Conservation (phyloP, 2,329 filamentous ascomycete species). For the Colletotrichum simmondsii region DNA sequence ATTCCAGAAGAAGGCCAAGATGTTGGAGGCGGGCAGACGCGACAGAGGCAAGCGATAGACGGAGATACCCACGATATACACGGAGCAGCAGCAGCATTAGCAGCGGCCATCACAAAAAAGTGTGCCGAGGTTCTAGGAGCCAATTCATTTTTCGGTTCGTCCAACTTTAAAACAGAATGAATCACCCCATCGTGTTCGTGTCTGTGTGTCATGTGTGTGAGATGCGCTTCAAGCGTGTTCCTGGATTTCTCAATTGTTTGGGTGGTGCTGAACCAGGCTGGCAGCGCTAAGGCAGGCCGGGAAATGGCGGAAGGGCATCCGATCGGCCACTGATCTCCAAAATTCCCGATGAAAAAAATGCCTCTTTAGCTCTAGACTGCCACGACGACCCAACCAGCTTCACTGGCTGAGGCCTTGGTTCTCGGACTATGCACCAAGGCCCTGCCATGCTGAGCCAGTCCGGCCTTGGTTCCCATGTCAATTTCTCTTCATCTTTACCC, state of each 20-base stretch:
- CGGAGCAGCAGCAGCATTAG: not conserved
- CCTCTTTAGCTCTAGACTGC: not conserved
- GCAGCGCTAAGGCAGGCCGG: not conserved
- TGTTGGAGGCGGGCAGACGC: slow-evolving; percentile 58
- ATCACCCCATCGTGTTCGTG: not conserved
- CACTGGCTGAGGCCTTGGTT: not conserved
- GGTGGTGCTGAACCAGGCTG: not conserved
- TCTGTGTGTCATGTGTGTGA: not conserved
- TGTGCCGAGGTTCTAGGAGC: slow-evolving; percentile 12
- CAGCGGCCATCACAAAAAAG: not conserved
- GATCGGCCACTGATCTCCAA: not conserved
- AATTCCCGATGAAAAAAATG: not conserved
- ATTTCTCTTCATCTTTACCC: not conserved
- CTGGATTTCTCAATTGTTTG: not conserved
- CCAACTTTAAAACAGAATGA: not conserved
- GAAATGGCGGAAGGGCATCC: slow-evolving; percentile 3
- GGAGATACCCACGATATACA: slow-evolving; percentile 11
- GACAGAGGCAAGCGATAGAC: slow-evolving; percentile 55
- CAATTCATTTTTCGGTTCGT: not conserved
- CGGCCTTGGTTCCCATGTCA: not conserved
- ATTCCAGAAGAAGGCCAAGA: slow-evolving; percentile 77
- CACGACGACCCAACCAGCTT: not conserved
- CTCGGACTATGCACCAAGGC: slow-evolving; percentile 6
- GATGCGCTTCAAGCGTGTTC: not conserved
- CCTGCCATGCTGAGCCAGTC: not conserved